Evolutionary conservation across 192 early-diverging fungal species (phyloP), one percentile per base, ranked within the genome.

Genomic region (Backusella morwellensis): DNA sequence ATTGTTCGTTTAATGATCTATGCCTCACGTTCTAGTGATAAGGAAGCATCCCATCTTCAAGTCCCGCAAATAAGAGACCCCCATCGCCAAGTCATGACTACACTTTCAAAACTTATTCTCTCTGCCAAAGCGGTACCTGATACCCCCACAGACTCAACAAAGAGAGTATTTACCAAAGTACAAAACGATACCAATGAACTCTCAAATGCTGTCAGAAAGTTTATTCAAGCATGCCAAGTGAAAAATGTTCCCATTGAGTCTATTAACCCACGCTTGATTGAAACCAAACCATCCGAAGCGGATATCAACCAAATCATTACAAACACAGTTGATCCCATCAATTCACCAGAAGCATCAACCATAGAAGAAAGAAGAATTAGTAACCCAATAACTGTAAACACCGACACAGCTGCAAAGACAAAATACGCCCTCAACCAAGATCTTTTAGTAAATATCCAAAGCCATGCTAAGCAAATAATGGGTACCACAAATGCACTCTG

Each of bases 1-100:
- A 88, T 93, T 47, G 92, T 99, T 73, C 88, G 96, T 26, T 87
- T 93, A 12, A 94, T 99, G 92, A 85, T 99, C 23, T 93, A 92
- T 75, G 88, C 93, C 17, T 95, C 93, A 6, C 90, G 91, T 32
- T 88, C 91, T 0, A 85, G 91, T 1, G 90, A 90, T 32, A 91
- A 90, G 66, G 93, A 96, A 36, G 89, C 91, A 0, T 83, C 87
- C 15, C 86, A 89, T 23, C 90, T 93, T 77, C 89, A 91, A 75
- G 86, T 86, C 34, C 85, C 82, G 7, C 83, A 86, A 68, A 82
- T 98, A 44, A 92, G 90, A 76, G 80, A 88, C 38, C 85, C 90
- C 67, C 95, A 97, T 84, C 87, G 90, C 6, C 87, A 90, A 35
- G 92, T 99, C 21, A 92, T 95, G 86, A 88, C 90, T 12, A 86